These are phyloP conservation scores for Cicer judaicum DNA, from an alignment of 306 rosid genomes.

Conservation along the genomic window DNA sequence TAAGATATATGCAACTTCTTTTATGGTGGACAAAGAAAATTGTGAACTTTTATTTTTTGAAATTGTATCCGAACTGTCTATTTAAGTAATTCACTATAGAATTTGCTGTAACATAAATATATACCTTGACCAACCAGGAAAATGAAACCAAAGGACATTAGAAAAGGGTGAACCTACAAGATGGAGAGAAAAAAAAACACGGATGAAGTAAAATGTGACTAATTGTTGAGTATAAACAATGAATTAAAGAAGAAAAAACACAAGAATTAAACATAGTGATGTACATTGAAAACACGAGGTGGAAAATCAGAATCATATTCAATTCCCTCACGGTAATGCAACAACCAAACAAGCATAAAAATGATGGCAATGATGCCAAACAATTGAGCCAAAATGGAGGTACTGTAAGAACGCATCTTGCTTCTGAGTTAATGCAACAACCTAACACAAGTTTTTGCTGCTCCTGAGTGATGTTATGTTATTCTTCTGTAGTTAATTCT, in stretches of 20 bases:
- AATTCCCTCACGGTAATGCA: conserved; percentile 79
- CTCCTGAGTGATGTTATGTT: conserved; percentile 40
- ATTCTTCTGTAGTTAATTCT: conserved; percentile 37
- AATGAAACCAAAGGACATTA: conserved; percentile 80
- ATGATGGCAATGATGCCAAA: conserved; percentile 70
- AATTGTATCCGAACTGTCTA: background rate
- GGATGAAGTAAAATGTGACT: conserved; percentile 4
- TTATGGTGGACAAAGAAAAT: background rate
- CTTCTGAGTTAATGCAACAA: background rate
- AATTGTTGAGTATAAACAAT: background rate
- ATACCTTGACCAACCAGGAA: conserved; percentile 82
- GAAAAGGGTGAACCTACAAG: conserved; percentile 82
- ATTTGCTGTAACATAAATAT: background rate
- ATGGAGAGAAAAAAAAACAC: background rate
- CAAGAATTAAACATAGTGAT: background rate
- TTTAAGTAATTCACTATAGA: background rate
- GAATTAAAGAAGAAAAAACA: background rate
- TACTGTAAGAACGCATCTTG: conserved; percentile 41
- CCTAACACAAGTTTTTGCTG: conserved; percentile 6
- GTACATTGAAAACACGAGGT: conserved; percentile 71
- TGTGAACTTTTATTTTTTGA: background rate
- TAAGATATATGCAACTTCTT: background rate
- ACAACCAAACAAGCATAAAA: conserved; percentile 82
- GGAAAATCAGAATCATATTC: conserved; percentile 65
- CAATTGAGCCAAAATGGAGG: conserved; percentile 63